phyloP scores from a whole-genome alignment of 2,329 filamentous ascomycete species.

The Colletotrichum abscissum region DNA sequence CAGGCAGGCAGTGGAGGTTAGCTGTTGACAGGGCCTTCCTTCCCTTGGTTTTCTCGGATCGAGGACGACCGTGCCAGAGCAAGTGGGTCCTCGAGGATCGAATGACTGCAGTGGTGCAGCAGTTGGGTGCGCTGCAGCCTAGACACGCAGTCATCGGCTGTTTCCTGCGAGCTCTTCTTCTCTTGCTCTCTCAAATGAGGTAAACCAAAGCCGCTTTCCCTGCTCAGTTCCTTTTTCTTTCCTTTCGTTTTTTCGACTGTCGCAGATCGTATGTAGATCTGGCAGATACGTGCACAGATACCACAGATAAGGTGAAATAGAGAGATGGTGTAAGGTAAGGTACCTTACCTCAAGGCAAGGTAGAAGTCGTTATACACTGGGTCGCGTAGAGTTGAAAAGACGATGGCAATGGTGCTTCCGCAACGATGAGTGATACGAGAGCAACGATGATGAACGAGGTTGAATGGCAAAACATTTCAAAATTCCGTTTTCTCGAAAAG shows the following conservation, averaged over 20 bases:
- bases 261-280: not conserved
- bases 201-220: not conserved
- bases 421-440: not conserved
- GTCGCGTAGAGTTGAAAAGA: not conserved
- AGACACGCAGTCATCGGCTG: slow-evolving; percentile 13
- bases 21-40: slow-evolving; percentile 4
- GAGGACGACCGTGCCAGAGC: slow-evolving; percentile 4
- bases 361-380: not conserved
- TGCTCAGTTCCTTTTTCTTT: not conserved
- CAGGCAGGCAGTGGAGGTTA: not conserved
- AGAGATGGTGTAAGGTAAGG: no score
- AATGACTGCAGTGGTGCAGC: slow-evolving; percentile 3
- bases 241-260: not conserved
- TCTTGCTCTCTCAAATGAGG: not conserved
- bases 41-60: slow-evolving; percentile 3
- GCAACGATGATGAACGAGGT: not conserved
- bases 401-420: not conserved
- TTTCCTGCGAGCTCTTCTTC: slow-evolving; percentile 5
- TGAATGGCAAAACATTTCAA: not conserved
- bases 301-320: not conserved
- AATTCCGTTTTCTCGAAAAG: not conserved
- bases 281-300: not conserved
- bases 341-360: no score
- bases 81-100: slow-evolving; percentile 17
- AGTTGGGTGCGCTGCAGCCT: slow-evolving; percentile 11